phyloP scores from a whole-genome alignment of 1,284 basidiomycete genomes.

The Tilletia indica region DNA sequence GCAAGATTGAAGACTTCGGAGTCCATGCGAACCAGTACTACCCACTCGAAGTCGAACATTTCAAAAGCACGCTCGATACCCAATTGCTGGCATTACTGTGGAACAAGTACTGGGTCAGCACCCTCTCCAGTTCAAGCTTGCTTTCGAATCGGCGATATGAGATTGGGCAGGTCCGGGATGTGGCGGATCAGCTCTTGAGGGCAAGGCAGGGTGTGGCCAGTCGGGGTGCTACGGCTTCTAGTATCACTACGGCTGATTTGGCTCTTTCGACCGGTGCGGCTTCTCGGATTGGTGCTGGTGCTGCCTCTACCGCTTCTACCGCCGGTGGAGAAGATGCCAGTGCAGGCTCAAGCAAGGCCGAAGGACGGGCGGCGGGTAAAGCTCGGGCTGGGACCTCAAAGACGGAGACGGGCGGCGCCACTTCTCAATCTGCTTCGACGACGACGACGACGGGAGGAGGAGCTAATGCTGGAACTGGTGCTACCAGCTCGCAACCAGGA shows the following conservation, averaged over 20 bases:
- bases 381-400: not conserved
- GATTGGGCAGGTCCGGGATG: constrained; percentile 80
- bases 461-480: not conserved
- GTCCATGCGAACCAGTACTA: constrained; percentile 98
- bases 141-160: constrained; percentile 88
- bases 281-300: too few species aligned
- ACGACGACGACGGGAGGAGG: not conserved
- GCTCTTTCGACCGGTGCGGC: not conserved
- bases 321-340: not conserved
- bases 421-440: not conserved
- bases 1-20: constrained; percentile 61
- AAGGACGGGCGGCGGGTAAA: not conserved
- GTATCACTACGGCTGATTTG: constrained; percentile 18
- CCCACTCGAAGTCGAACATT: constrained; percentile 86
- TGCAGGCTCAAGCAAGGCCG: not conserved
- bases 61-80: constrained; percentile 83
- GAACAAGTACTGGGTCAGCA: constrained; percentile 99
- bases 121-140: constrained; percentile 82
- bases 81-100: constrained; percentile 83
- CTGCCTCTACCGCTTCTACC: too few species aligned
- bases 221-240: constrained; percentile 7
- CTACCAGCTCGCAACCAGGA: not conserved
- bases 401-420: too few species aligned
- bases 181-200: constrained; percentile 74
- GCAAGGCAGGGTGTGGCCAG: constrained; percentile 31